These are phyloP conservation scores for Herpetospermum pedunculosum DNA, from an alignment of 306 rosid genomes.

Conservation along the genomic window DNA sequence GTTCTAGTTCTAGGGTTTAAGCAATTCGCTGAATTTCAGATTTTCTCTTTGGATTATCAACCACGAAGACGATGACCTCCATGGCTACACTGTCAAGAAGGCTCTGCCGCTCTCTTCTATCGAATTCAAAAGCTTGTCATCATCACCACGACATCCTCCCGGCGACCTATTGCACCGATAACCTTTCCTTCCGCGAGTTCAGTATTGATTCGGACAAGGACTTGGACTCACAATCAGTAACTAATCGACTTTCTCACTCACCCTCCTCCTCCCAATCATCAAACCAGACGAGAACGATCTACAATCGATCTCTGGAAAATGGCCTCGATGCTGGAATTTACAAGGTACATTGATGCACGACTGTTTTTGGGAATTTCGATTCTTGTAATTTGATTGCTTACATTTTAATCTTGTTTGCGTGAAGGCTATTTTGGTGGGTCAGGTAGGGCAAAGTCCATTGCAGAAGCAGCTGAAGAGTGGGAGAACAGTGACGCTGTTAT, in stretches of 20 bases:
- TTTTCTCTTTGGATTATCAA: background rate
- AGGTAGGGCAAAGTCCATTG: constrained; percentile 69
- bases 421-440: constrained; percentile 81
- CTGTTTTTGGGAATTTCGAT: background rate
- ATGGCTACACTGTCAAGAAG: constrained; percentile 39
- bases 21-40: background rate
- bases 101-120: constrained; percentile 37
- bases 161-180: constrained; percentile 22
- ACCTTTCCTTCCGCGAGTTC: constrained; percentile 15
- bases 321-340: constrained; percentile 74
- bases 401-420: background rate
- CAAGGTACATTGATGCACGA: constrained; percentile 26
- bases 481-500: constrained; percentile 38
- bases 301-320: constrained; percentile 47
- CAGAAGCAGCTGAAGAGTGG: constrained; percentile 75
- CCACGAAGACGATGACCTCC: constrained; percentile 27
- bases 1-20: constrained; percentile 31
- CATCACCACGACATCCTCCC: constrained; percentile 8
- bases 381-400: background rate
- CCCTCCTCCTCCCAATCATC: constrained; percentile 13
- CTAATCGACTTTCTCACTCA: constrained; percentile 8
- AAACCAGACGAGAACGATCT: background rate
- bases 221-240: background rate
- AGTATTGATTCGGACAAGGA: constrained; percentile 4
- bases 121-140: constrained; percentile 7